Conservation (phyloP, 1,139 yeast genomes). For the Magnusiomyces suaveolens region DNA sequence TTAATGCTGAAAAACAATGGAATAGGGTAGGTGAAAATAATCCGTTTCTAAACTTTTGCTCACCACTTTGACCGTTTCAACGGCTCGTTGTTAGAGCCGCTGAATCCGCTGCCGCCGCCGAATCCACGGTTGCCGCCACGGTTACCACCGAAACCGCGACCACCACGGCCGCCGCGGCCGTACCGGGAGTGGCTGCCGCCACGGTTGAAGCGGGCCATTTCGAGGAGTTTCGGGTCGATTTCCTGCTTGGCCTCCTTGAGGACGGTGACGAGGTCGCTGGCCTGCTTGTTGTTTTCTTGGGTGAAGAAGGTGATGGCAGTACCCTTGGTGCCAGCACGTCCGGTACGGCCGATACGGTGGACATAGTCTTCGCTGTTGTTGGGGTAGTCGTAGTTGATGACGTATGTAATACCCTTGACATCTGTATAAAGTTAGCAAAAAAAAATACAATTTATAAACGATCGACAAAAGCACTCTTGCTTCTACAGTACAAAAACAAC, state of each 20-base stretch:
- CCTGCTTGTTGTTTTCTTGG: constrained; percentile 74
- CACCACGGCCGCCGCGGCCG: constrained; percentile 37
- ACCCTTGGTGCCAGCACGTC: constrained; percentile 96
- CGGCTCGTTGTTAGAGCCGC: background rate
- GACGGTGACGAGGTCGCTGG: constrained; percentile 82
- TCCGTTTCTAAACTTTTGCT: background rate
- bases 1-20: no score
- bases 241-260: constrained; percentile 93
- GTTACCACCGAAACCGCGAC: constrained; percentile 31
- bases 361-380: constrained; percentile 97
- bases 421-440: constrained; percentile 38
- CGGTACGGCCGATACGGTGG: constrained; percentile 94
- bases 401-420: constrained; percentile 92
- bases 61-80: background rate
- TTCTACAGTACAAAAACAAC: no score
- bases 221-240: constrained; percentile 46
- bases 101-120: background rate
- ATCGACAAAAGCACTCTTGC: background rate
- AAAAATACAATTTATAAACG: no score
- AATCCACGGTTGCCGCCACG: constrained; percentile 31
- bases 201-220: constrained; percentile 42
- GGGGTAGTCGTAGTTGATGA: constrained; percentile 94
- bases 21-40: background rate
- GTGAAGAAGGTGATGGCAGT: constrained; percentile 94
- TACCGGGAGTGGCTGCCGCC: constrained; percentile 42